These are phyloP conservation scores for Massariosphaeria phaeospora DNA, from an alignment of 495 filamentous ascomycete species.

Conservation along the genomic window DNA sequence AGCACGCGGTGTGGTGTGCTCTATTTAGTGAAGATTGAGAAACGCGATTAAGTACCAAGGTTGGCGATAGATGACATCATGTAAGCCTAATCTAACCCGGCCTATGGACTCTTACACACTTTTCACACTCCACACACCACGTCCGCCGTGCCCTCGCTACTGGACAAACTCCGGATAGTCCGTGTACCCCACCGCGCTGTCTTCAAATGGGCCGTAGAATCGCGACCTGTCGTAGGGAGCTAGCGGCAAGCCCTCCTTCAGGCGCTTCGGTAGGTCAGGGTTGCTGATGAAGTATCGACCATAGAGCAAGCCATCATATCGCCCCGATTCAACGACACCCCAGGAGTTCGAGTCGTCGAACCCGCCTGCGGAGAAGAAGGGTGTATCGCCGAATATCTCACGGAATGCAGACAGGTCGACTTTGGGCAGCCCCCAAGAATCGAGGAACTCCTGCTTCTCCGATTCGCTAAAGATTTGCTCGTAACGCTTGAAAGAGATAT, in stretches of 20 bases:
- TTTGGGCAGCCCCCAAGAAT: conserved; percentile 42
- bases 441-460: conserved; percentile 46
- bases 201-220: conserved; percentile 26
- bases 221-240: conserved; percentile 17
- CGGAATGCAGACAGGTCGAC: conserved; percentile 43
- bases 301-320: conserved; percentile 39
- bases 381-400: conserved; percentile 46
- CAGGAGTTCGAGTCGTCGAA: conserved; percentile 48
- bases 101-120: too few species aligned
- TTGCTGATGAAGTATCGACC: conserved; percentile 28
- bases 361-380: conserved; percentile 48
- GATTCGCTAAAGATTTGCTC: conserved; percentile 47
- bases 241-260: conserved; percentile 14
- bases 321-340: conserved; percentile 44
- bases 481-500: conserved; percentile 43
- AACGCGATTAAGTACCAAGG: too few species aligned
- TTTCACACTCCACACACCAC: too few species aligned
- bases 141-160: too few species aligned
- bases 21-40: too few species aligned
- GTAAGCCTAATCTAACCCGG: too few species aligned
- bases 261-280: conserved; percentile 18
- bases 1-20: too few species aligned
- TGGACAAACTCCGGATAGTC: conserved; percentile 27
- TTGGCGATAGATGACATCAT: too few species aligned
- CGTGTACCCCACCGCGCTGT: conserved; percentile 16